A percentile compares a stretch with the other conserved stretches of the same genome.
Evolutionary conservation across 108 stramenopile species (phyloP).

Genomic region (Fragilariopsis cylindrus): DNA sequence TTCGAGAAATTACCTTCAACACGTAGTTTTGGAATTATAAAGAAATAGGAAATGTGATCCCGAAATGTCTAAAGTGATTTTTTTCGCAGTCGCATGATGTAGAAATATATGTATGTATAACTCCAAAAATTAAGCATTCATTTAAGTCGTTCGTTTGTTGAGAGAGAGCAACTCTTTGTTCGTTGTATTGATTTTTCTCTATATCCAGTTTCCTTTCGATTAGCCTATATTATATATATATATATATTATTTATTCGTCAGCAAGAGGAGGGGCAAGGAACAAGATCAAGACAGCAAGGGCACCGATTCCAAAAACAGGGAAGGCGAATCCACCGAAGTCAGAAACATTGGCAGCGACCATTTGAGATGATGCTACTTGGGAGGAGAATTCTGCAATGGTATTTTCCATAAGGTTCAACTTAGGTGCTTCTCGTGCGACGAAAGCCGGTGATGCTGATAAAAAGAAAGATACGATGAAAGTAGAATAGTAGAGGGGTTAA

Average conservation of each 20-base stretch:
- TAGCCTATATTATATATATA: neutral
- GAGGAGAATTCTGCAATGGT: conserved; percentile 60
- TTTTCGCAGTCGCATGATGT: neutral
- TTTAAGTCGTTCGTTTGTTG: too few species aligned
- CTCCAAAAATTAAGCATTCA: too few species aligned
- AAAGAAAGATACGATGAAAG: too few species aligned
- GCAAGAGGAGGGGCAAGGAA: conserved; percentile 85
- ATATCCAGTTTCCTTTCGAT: neutral
- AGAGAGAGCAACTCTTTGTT: too few species aligned
- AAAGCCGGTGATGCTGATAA: conserved; percentile 42
- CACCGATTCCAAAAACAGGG: conserved; percentile 76
- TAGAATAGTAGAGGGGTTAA: neutral
- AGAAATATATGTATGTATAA: too few species aligned
- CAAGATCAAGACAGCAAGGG: conserved; percentile 79
- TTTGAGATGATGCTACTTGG: conserved; percentile 58
- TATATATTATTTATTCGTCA: conserved; percentile 53
- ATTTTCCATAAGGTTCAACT: conserved; percentile 64
- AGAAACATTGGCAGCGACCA: conserved; percentile 64
- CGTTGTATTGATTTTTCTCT: too few species aligned
- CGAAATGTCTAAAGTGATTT: conserved; percentile 6
- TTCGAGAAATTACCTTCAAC: too few species aligned
- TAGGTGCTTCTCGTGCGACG: conserved; percentile 50
- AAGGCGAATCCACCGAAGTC: conserved; percentile 82
- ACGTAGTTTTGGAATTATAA: too few species aligned
- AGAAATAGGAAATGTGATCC: neutral